Conservation (phyloP, 2,329 filamentous ascomycete species). For the Alternaria ventricosa region DNA sequence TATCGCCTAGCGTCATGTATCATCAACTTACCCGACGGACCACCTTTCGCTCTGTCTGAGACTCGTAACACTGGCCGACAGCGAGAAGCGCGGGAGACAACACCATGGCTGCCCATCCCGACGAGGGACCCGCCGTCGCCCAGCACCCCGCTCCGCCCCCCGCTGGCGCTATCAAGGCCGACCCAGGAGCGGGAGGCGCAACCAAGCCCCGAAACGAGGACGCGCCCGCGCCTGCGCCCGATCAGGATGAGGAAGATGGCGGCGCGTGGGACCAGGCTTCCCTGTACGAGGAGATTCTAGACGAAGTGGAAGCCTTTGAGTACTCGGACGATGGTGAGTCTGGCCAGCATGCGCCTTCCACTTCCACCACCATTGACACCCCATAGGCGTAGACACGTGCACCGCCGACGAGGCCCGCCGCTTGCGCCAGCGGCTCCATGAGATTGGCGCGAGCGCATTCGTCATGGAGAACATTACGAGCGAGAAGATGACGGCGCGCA, state of each 20-base stretch:
- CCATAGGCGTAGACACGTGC: slow-evolving; percentile 37
- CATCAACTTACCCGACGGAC: slow-evolving; percentile 16
- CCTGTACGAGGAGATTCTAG: slow-evolving; percentile 44
- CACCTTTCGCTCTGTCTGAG: slow-evolving; percentile 18
- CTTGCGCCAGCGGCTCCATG: slow-evolving; percentile 74
- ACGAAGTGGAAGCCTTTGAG: slow-evolving; percentile 40
- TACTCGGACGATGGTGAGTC: slow-evolving; percentile 32
- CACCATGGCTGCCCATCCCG: slow-evolving; percentile 36
- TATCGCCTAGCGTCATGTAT: slow-evolving; percentile 14
- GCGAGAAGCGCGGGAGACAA: slow-evolving; percentile 20
- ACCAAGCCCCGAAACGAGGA: slow-evolving; percentile 21
- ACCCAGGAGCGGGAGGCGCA: slow-evolving; percentile 22
- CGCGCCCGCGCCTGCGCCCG: slow-evolving; percentile 20
- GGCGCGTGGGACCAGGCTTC: slow-evolving; percentile 42
- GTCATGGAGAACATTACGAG: slow-evolving; percentile 63
- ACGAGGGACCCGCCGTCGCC: slow-evolving; percentile 36
- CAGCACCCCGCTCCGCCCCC: slow-evolving; percentile 30
- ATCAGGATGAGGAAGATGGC: slow-evolving; percentile 27
- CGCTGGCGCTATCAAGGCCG: slow-evolving; percentile 22
- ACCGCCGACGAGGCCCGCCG: slow-evolving; percentile 64
- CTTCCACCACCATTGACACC: slow-evolving; percentile 14
- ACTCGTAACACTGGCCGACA: slow-evolving; percentile 15
- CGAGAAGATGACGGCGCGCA: slow-evolving; percentile 76
- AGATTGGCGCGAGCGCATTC: slow-evolving; percentile 79
- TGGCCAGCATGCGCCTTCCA: neutral